These are phyloP conservation scores for Parachlorella kessleri DNA, from an alignment of 139 green algal genomes.

Conservation along the genomic window DNA sequence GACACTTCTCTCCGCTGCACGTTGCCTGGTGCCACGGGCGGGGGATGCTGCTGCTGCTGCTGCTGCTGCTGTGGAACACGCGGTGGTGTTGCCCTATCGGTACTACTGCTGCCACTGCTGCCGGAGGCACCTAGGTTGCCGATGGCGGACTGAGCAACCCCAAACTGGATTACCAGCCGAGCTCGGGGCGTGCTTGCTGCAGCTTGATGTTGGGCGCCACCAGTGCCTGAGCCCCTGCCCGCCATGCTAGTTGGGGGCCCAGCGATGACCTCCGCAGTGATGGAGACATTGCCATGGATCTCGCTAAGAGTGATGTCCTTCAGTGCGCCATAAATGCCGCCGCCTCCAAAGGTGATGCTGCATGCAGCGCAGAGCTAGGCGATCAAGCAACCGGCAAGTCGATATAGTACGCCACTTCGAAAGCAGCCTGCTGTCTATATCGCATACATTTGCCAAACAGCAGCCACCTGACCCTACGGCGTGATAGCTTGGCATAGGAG, in stretches of 20 bases:
- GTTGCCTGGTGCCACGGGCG: not conserved
- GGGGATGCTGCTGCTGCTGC: not conserved
- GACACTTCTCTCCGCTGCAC: not conserved
- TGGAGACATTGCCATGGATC: slow-evolving; percentile 51
- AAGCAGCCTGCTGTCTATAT: too few species aligned
- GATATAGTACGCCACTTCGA: too few species aligned
- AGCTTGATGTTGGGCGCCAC: slow-evolving; percentile 2
- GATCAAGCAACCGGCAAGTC: too few species aligned
- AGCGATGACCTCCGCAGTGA: slow-evolving; percentile 30
- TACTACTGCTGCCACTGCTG: slow-evolving; percentile 20
- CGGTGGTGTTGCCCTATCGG: too few species aligned
- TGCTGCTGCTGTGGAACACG: too few species aligned
- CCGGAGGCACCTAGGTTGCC: not conserved
- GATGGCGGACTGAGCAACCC: not conserved
- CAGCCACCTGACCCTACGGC: too few species aligned
- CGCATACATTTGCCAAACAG: too few species aligned
- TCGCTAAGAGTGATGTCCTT: slow-evolving; percentile 76
- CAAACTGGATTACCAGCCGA: slow-evolving; percentile 24
- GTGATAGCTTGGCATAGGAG: too few species aligned
- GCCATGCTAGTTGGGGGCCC: not conserved
- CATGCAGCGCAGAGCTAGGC: not conserved
- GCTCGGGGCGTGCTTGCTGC: slow-evolving; percentile 5
- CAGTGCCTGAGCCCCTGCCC: not conserved
- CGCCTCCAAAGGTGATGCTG: slow-evolving; percentile 73
- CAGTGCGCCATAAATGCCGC: slow-evolving; percentile 69